Evolutionary conservation across 1,284 basidiomycete species (phyloP).

Genomic region (Rhizopogon parksii): DNA sequence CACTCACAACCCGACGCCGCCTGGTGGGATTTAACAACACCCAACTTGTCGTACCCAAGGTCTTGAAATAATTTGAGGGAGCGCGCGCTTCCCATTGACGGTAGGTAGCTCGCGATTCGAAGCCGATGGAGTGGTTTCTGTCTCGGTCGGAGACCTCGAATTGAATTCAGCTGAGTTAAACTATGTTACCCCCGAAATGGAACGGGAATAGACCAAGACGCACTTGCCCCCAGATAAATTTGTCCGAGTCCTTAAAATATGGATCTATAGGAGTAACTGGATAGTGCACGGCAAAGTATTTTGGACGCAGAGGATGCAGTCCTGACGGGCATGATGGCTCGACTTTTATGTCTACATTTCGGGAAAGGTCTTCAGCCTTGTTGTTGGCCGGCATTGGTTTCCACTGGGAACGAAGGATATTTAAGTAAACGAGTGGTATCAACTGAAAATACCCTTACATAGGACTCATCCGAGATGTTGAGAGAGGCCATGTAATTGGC

Average conservation of each 20-base stretch:
- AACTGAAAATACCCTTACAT: slow-evolving; percentile 13
- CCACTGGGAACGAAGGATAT: slow-evolving; percentile 16
- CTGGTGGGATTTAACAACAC: slow-evolving; percentile 23
- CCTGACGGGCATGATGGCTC: slow-evolving; percentile 1
- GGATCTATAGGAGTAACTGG: neutral
- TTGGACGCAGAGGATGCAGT: slow-evolving; percentile 11
- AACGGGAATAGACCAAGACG: neutral
- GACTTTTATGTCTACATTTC: slow-evolving; percentile 1
- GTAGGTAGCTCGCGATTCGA: slow-evolving; percentile 1
- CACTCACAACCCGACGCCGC: slow-evolving; percentile 23
- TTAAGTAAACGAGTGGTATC: slow-evolving; percentile 7
- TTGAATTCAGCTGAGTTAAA: slow-evolving; percentile 3
- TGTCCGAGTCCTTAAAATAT: neutral
- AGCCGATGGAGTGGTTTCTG: neutral
- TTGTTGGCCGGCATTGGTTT: slow-evolving; percentile 21
- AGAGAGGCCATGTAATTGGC: slow-evolving; percentile 20
- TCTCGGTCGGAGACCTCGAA: slow-evolving; percentile 1
- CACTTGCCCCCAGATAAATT: neutral
- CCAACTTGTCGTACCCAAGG: slow-evolving; percentile 23
- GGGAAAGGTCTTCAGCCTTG: slow-evolving; percentile 28
- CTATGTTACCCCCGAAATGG: neutral
- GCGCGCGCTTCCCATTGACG: slow-evolving; percentile 10
- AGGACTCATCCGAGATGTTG: slow-evolving; percentile 25
- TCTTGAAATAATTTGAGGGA: slow-evolving; percentile 19
- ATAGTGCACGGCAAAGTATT: slow-evolving; percentile 15